A percentile compares a stretch with the other conserved stretches of the same genome.
phyloP scores from a whole-genome alignment of 2,329 filamentous ascomycete species.

The Aspergillus brunneoviolaceus region DNA sequence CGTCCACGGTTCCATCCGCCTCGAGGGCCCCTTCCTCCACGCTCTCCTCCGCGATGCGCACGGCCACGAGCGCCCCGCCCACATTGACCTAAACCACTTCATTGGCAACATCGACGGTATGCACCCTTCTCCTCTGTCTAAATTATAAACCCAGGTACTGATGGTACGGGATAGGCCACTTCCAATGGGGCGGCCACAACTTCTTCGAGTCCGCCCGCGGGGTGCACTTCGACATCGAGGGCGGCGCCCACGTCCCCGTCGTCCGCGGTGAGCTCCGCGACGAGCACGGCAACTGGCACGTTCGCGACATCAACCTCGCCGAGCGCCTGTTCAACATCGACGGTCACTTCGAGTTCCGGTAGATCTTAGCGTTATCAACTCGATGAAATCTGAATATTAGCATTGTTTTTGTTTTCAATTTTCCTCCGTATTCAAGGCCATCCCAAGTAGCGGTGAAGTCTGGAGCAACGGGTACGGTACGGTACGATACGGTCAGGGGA shows the following conservation, averaged over 20 bases:
- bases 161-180: slow-evolving; percentile 6
- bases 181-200: slow-evolving; percentile 17
- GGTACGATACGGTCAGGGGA: no score
- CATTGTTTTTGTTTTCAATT: no score
- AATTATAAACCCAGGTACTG: no score
- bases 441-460: no score
- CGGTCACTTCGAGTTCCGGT: slow-evolving; percentile 10
- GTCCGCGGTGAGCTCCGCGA: slow-evolving; percentile 16
- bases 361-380: background rate
- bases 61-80: slow-evolving; percentile 8
- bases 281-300: background rate
- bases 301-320: slow-evolving; percentile 18
- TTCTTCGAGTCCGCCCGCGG: slow-evolving; percentile 16
- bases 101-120: slow-evolving; percentile 22
- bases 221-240: slow-evolving; percentile 18
- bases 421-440: no score
- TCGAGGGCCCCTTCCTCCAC: slow-evolving; percentile 14
- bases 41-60: slow-evolving; percentile 12
- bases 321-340: slow-evolving; percentile 18
- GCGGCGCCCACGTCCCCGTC: slow-evolving; percentile 17
- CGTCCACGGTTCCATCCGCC: slow-evolving; percentile 9
- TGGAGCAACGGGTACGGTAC: no score
- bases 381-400: no score
- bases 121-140: background rate
- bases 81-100: slow-evolving; percentile 17